A percentile compares a stretch with the other conserved stretches of the same genome.
These are phyloP conservation scores for Chlorella variabilis DNA, from an alignment of 163 green algal species.

Conservation along the genomic window DNA sequence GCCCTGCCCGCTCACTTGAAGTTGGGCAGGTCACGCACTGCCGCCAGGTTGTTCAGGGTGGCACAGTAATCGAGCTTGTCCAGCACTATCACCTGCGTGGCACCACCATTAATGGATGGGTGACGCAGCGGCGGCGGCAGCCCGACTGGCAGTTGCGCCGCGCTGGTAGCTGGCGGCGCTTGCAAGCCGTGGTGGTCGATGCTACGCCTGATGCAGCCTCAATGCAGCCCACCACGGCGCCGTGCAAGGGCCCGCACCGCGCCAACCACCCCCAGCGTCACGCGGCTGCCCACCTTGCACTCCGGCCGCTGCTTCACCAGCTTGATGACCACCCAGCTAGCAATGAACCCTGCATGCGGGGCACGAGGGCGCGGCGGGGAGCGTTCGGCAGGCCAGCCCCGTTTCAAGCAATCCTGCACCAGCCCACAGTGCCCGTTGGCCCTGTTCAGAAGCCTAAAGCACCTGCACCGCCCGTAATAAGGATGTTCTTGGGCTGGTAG, in stretches of 20 bases:
- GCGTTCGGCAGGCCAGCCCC: background rate
- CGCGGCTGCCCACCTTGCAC: conserved; percentile 77
- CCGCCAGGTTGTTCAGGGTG: conserved; percentile 83
- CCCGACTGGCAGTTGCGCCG: background rate
- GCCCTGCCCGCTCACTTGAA: conserved; percentile 25
- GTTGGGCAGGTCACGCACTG: conserved; percentile 5
- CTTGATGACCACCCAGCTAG: conserved; percentile 82
- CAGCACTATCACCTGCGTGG: conserved; percentile 82
- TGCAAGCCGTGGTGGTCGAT: background rate
- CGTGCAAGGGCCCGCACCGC: background rate
- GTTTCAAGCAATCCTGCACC: background rate
- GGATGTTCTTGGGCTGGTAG: conserved; percentile 57
- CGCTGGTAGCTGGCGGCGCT: background rate
- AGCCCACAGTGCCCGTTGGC: background rate
- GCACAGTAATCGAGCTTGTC: conserved; percentile 99
- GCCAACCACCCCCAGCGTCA: background rate
- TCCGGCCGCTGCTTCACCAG: conserved; percentile 82
- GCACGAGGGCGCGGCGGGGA: too few species aligned
- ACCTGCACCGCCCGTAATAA: conserved; percentile 80
- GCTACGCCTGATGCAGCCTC: too few species aligned
- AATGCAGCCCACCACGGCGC: too few species aligned
- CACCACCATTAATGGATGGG: background rate
- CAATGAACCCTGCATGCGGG: conserved; percentile 86
- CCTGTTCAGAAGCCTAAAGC: too few species aligned
- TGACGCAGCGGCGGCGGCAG: background rate